These are phyloP conservation scores for Mycena galopus DNA, from an alignment of 768 basidiomycete genomes.

Conservation along the genomic window DNA sequence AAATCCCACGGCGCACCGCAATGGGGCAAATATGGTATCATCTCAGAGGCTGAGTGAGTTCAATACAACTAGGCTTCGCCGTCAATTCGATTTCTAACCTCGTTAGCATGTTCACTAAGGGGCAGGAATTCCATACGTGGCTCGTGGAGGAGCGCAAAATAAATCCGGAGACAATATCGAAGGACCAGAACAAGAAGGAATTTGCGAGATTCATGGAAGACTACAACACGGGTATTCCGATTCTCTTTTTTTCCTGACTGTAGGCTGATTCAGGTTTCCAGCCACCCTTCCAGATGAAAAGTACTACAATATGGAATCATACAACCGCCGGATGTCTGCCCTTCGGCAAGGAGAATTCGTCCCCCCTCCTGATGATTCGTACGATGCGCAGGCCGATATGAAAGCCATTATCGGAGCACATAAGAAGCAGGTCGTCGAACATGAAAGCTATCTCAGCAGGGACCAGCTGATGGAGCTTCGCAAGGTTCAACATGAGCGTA, in stretches of 20 bases:
- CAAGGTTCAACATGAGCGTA: slow-evolving; percentile 86
- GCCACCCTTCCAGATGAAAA: slow-evolving; percentile 96
- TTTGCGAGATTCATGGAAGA: slow-evolving; percentile 88
- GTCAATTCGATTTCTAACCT: slow-evolving; percentile 7
- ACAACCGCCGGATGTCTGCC: slow-evolving; percentile 87
- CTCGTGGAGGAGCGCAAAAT: slow-evolving; percentile 92
- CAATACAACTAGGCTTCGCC: slow-evolving; percentile 6
- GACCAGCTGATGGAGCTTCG: slow-evolving; percentile 88
- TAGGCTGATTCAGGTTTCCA: slow-evolving; percentile 43
- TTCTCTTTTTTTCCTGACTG: slow-evolving; percentile 2
- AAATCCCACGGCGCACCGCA: slow-evolving; percentile 70
- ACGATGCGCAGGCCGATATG: slow-evolving; percentile 90
- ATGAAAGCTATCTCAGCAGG: slow-evolving; percentile 80
- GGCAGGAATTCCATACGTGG: slow-evolving; percentile 92
- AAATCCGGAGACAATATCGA: slow-evolving; percentile 90
- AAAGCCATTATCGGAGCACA: slow-evolving; percentile 78
- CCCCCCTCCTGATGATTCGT: slow-evolving; percentile 76
- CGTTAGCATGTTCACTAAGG: slow-evolving; percentile 82
- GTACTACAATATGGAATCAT: slow-evolving; percentile 91
- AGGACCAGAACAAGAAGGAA: slow-evolving; percentile 89
- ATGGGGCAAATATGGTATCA: slow-evolving; percentile 94
- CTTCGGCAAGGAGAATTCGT: slow-evolving; percentile 87
- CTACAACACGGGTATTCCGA: slow-evolving; percentile 83
- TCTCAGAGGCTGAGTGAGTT: slow-evolving; percentile 86
- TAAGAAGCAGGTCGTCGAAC: slow-evolving; percentile 75